Evolutionary conservation across 495 filamentous ascomycete species (phyloP).

Genomic region (Aspergillus homomorphus): DNA sequence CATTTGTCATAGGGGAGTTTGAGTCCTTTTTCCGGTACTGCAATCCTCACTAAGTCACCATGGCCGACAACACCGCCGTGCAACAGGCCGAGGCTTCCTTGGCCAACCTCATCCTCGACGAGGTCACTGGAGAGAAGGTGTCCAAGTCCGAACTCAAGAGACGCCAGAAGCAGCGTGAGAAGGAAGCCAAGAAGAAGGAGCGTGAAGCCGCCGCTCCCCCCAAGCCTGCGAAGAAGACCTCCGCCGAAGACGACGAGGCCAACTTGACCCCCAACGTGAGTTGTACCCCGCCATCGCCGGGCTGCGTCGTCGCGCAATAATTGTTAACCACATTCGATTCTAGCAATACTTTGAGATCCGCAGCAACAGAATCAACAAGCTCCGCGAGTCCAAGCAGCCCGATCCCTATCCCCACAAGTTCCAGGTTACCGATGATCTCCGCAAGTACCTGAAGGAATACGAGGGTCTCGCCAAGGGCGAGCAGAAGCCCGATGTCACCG

Average conservation of each 20-base stretch:
- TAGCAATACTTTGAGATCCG: slow-evolving; percentile 99
- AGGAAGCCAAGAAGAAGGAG: slow-evolving; percentile 81
- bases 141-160: slow-evolving; percentile 95
- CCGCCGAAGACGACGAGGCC: slow-evolving; percentile 65
- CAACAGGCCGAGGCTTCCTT: slow-evolving; percentile 60
- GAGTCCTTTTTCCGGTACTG: not conserved
- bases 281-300: not conserved
- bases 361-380: slow-evolving; percentile 76
- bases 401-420: slow-evolving; percentile 99
- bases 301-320: not conserved
- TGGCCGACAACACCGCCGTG: slow-evolving; percentile 47
- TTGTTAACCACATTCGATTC: slow-evolving; percentile 17
- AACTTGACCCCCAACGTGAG: slow-evolving; percentile 88
- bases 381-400: slow-evolving; percentile 73
- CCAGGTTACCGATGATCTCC: slow-evolving; percentile 73
- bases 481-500: slow-evolving; percentile 62
- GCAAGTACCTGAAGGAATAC: slow-evolving; percentile 72
- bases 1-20: slow-evolving; percentile 5
- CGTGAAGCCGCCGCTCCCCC: slow-evolving; percentile 75
- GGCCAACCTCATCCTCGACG: slow-evolving; percentile 76
- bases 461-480: slow-evolving; percentile 81
- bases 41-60: slow-evolving; percentile 21
- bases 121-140: slow-evolving; percentile 77
- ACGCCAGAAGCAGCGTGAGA: slow-evolving; percentile 85
- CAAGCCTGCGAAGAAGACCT: slow-evolving; percentile 63